Evolutionary conservation across 805 yeast species (phyloP).

Genomic region (Zygosaccharomyces pseudorouxii): DNA sequence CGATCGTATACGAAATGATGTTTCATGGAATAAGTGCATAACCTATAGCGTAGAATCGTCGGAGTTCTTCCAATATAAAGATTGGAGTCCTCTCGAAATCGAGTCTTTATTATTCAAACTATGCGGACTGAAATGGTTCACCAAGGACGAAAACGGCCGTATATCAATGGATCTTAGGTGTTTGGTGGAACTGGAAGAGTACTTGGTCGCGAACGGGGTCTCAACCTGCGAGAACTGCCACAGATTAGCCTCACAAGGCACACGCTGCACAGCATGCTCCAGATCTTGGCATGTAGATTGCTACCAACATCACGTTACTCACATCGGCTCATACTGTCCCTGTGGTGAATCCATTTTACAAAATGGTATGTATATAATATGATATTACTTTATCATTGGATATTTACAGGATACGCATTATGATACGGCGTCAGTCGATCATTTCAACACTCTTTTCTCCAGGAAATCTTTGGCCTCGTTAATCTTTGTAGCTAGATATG

Average conservation of each 20-base stretch:
- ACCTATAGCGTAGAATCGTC: conserved; percentile 23
- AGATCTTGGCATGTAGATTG: conserved; percentile 32
- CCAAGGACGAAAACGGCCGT: conserved; percentile 21
- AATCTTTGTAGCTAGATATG: conserved; percentile 83
- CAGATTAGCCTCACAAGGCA: conserved; percentile 25
- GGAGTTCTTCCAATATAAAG: conserved; percentile 17
- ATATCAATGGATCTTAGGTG: conserved; percentile 27
- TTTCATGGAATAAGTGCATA: conserved; percentile 15
- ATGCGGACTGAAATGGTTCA: conserved; percentile 30
- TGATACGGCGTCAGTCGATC: background rate
- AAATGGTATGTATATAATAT: conserved; percentile 24
- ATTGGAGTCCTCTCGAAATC: conserved; percentile 19
- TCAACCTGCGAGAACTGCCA: conserved; percentile 23
- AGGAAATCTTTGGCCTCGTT: conserved; percentile 75
- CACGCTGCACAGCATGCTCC: conserved; percentile 15
- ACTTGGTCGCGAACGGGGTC: conserved; percentile 18
- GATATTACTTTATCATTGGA: background rate
- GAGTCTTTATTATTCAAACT: conserved; percentile 20
- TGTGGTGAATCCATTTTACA: conserved; percentile 18
- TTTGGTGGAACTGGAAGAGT: conserved; percentile 27
- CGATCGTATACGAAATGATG: conserved; percentile 15
- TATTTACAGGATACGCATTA: conserved; percentile 5
- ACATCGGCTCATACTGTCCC: conserved; percentile 22
- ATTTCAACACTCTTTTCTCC: conserved; percentile 31
- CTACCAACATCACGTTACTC: conserved; percentile 29